Percentiles rank a stretch among this genome's conserved stretches.
Conservation (phyloP, 805 yeast species). For the Saccharomycopsis microspora region DNA sequence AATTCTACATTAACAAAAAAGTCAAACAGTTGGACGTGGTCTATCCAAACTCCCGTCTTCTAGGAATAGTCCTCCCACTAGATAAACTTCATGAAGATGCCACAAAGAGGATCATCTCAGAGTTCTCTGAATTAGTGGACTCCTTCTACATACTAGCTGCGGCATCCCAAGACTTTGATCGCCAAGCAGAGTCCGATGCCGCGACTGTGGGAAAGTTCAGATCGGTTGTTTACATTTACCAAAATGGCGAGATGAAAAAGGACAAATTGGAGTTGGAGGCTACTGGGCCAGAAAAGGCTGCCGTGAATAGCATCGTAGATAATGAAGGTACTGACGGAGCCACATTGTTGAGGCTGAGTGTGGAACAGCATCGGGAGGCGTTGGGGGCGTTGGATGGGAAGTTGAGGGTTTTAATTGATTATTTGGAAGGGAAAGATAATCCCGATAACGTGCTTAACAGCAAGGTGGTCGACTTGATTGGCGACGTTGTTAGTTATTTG, state of each 20-base stretch:
- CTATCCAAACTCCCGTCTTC: background rate
- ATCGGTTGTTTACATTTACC: background rate
- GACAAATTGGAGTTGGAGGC: slow-evolving; percentile 3
- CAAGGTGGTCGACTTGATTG: background rate
- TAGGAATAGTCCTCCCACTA: background rate
- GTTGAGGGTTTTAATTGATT: slow-evolving; percentile 1
- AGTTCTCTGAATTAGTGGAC: background rate
- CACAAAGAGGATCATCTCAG: too few species aligned
- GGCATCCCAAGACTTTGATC: too few species aligned
- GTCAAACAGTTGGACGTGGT: background rate
- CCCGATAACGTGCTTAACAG: background rate
- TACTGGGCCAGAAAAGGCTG: slow-evolving; percentile 3
- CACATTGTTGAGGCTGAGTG: background rate
- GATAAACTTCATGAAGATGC: background rate
- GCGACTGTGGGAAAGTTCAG: background rate
- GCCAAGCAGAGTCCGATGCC: background rate
- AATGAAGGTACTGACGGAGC: background rate
- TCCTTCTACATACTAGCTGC: background rate
- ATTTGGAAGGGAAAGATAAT: background rate
- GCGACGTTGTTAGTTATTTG: background rate
- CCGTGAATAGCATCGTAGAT: slow-evolving; percentile 1
- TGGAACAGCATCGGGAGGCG: background rate
- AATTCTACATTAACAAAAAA: background rate
- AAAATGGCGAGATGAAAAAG: background rate
- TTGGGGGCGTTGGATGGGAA: background rate